Evolutionary conservation across 352 stramenopile species (phyloP), one percentile per base, ranked within the genome.

Genomic region (Phytophthora syringae): DNA sequence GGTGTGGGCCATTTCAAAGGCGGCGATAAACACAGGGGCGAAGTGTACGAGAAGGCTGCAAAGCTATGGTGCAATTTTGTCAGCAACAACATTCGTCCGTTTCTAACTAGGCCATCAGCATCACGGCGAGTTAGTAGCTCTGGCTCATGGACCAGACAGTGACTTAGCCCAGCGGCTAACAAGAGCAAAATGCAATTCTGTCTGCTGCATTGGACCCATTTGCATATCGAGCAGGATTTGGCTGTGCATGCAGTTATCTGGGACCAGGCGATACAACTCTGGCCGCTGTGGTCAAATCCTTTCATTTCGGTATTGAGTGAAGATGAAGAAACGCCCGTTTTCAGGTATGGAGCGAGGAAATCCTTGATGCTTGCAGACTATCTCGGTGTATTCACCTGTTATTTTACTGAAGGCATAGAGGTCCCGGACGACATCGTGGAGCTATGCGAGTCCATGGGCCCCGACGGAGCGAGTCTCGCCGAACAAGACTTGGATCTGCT

Each of bases 91-190:
- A 43, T 20, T 11, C 2, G 16, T 43, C 11, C 34, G 6, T 15
- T 57, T 7, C 13, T 21, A 51, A 7, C 16, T 59, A 55, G 34
- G 65, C 66, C 10, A 73, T 70, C 56, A 70, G 64, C 45, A 75
- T 78, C 40, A 70, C 52, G 24, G 61, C 70, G 18, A 70, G 64
- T 25, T 66, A 78, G 39, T 60, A 78, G 48, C 60, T 78, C 44
- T 40, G 65, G 22, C 60, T 78, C 15, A 70, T 78, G 53, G 70
- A 75, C 61, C 54, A 70, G n/a, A 53, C 49, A 1, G 57, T 78
- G 25, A 69, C 52, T n/a, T 44, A 68, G 3, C 61, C 53, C 20
- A 40, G 62, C 21, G 48, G 50, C 1, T 65, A 52, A 34, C 12
- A 30, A 32, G 32, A 5, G 15, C 30, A n/a, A n/a, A n/a, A n/a